Evolutionary conservation across 495 filamentous ascomycete species (phyloP).

Genomic region (Aspergillus olivimuriae): DNA sequence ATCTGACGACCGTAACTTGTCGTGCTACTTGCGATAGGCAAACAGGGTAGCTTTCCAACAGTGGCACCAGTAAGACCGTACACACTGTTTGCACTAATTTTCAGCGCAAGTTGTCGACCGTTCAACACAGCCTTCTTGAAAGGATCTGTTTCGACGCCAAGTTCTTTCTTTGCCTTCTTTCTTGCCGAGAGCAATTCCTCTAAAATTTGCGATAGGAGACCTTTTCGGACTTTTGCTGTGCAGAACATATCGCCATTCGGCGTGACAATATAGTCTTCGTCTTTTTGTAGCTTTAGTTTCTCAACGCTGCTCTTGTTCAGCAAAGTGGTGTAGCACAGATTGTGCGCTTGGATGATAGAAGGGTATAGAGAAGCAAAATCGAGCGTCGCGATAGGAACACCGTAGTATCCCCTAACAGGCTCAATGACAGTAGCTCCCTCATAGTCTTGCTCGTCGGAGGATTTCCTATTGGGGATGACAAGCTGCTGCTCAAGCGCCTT

Average conservation of each 20-base stretch:
- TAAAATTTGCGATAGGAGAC: conserved; percentile 87
- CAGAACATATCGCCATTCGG: conserved; percentile 92
- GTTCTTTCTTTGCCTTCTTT: conserved; percentile 88
- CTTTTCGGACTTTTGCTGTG: conserved; percentile 82
- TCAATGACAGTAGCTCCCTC: conserved; percentile 98
- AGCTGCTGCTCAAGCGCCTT: conserved; percentile 88
- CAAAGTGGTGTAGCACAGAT: conserved; percentile 95
- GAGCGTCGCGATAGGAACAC: conserved; percentile 89
- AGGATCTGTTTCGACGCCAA: conserved; percentile 85
- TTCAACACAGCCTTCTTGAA: conserved; percentile 98
- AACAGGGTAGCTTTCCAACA: conserved; percentile 89
- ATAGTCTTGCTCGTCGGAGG: conserved; percentile 73
- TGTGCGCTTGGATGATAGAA: conserved; percentile 98
- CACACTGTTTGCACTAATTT: conserved; percentile 95
- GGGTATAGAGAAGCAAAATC: conserved; percentile 99
- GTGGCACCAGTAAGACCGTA: conserved; percentile 97
- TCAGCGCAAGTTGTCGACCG: conserved; percentile 92
- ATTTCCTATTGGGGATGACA: conserved; percentile 79
- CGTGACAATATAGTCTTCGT: conserved; percentile 93
- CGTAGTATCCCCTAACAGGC: conserved; percentile 84
- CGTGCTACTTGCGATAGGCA: conserved; percentile 92
- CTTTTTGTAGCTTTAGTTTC: conserved; percentile 64
- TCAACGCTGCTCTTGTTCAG: conserved; percentile 76
- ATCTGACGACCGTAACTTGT: conserved; percentile 95
- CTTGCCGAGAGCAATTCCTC: conserved; percentile 84